Base-by-base conservation (phyloP, 805 yeast genomes). In the Hanseniaspora jakobsenii region DNA sequence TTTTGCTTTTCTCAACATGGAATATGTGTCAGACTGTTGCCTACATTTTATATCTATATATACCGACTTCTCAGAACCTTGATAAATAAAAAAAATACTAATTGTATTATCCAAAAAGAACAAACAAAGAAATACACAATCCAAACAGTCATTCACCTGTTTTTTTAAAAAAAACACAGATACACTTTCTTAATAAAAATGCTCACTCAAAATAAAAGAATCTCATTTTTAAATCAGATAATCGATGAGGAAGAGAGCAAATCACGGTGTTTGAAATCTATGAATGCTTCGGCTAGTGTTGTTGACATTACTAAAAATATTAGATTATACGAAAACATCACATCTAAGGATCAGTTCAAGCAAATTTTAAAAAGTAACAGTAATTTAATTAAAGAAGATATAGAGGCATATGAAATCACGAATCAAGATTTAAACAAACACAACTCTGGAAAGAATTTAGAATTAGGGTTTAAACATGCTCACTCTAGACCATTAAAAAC, bases 171-270 rank as follows among this genome's bases (percentile, higher is more conserved):
- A n/a, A n/a, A n/a, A n/a, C n/a, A n/a, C n/a, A n/a, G n/a, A n/a
- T n/a, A n/a, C n/a, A n/a, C n/a, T n/a, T n/a, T n/a, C 14, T 35
- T 4, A 30, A 14, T 21, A n/a, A 32, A 14, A 19, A 35, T 30
- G 29, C 13, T 14, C 7, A 21, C 12, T 37, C 27, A 38, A 40
- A 36, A 49, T 47, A 19, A 46, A 50, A 35, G 23, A 16, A 21
- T 26, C 29, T 13, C 32, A 14, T 17, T 12, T n/a, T 12, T 18
- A 47, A 31, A 23, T 30, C 31, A 24, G 6, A n/a, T 4, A 44
- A 45, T 17, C 42, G 32, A 22, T n/a, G 24, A 13, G 18, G 18
- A 17, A 48, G 32, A 26, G 43, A 28, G 7, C 10, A 12, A 30
- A 19, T 8, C n/a, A n/a, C n/a, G n/a, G n/a, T n/a, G n/a, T n/a